Evolutionary conservation across 2,329 filamentous ascomycete species (phyloP).

Genomic region (Exophiala alcalophila): DNA sequence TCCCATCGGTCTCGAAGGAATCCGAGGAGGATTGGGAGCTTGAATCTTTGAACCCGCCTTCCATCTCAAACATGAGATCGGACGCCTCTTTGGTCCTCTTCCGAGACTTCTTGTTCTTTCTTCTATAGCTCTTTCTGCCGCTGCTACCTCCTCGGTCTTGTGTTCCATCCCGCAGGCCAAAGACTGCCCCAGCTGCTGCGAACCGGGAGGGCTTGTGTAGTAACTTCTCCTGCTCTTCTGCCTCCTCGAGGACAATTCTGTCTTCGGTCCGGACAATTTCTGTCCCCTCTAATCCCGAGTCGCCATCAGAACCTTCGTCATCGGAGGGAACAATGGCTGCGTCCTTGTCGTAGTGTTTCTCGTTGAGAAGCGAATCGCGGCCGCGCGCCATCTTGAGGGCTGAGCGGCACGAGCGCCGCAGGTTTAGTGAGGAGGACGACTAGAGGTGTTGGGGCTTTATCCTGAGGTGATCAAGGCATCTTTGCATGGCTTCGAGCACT

Average conservation of each 20-base stretch:
- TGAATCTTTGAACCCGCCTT: slow-evolving; percentile 68
- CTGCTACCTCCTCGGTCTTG: slow-evolving; percentile 43
- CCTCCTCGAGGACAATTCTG: slow-evolving; percentile 61
- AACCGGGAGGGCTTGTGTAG: slow-evolving; percentile 41
- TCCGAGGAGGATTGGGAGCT: slow-evolving; percentile 60
- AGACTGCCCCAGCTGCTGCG: slow-evolving; percentile 40
- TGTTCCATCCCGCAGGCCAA: slow-evolving; percentile 43
- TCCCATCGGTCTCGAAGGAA: slow-evolving; percentile 53
- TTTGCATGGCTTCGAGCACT: no score
- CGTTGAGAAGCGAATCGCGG: slow-evolving; percentile 21
- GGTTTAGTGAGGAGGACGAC: no score
- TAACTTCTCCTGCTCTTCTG: slow-evolving; percentile 59
- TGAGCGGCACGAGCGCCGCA: no score
- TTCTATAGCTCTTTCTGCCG: slow-evolving; percentile 47
- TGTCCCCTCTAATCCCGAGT: slow-evolving; percentile 5
- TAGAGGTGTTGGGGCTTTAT: no score
- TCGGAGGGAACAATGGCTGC: slow-evolving; percentile 20
- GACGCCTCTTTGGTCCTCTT: slow-evolving; percentile 55
- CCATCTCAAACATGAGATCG: slow-evolving; percentile 84
- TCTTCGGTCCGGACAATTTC: slow-evolving; percentile 17
- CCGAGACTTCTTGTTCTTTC: slow-evolving; percentile 46
- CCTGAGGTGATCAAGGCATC: no score
- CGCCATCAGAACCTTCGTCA: slow-evolving; percentile 15
- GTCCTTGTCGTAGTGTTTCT: slow-evolving; percentile 29
- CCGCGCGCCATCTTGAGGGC: slow-evolving; percentile 17